phyloP scores from a whole-genome alignment of 805 yeast species.

The Cyberlindnera euphorbiiphila region DNA sequence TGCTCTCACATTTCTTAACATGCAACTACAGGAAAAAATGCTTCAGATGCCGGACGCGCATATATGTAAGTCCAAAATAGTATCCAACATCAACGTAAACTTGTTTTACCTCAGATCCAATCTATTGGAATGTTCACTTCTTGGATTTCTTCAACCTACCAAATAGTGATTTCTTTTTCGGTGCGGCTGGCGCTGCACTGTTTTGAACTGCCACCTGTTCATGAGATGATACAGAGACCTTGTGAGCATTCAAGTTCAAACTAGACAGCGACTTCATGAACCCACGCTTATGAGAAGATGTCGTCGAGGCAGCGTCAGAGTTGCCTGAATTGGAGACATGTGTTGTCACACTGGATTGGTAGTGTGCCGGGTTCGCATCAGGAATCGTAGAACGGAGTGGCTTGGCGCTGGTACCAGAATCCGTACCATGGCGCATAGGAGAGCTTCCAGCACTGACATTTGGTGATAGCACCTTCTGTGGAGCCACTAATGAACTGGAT shows the following conservation, averaged over 20 bases:
- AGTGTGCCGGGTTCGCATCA: no score
- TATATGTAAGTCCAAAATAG: no score
- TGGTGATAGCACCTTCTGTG: not conserved
- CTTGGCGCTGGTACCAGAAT: no score
- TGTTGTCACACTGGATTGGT: no score
- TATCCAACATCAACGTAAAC: no score
- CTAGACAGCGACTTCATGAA: conserved; percentile 13
- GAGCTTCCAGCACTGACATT: not conserved
- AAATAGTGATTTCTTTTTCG: conserved; percentile 4
- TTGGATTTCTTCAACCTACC: conserved; percentile 7
- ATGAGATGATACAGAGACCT: conserved; percentile 1
- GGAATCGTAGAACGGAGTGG: no score
- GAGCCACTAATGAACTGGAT: conserved; percentile 1
- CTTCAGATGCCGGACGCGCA: no score
- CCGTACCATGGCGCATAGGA: not conserved
- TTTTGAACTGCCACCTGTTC: conserved; percentile 1
- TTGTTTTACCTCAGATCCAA: no score
- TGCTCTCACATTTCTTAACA: no score
- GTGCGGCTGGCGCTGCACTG: not conserved
- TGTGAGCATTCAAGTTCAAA: conserved; percentile 4
- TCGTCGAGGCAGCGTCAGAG: conserved; percentile 3
- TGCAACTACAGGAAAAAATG: no score
- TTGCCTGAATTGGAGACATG: no score
- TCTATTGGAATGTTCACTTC: no score
- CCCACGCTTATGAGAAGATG: conserved; percentile 5